Conservation (phyloP, 169 alveolate species). For the Blepharisma undulans region DNA sequence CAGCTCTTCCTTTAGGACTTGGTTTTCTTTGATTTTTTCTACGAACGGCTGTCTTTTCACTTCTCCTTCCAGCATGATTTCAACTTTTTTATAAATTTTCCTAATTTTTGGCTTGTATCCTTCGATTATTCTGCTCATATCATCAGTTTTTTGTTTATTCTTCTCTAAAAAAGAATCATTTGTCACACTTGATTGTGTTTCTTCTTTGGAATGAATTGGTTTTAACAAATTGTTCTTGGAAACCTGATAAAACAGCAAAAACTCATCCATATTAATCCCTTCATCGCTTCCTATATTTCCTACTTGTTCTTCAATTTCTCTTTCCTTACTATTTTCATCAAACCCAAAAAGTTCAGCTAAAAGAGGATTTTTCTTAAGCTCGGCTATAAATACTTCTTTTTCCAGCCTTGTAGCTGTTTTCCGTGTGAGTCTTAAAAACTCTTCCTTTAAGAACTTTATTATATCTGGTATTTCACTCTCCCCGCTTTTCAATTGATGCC, state of each 20-base stretch:
- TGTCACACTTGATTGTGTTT: background rate
- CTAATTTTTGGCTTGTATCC: background rate
- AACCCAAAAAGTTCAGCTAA: slow-evolving; percentile 37
- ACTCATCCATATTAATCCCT: slow-evolving; percentile 19
- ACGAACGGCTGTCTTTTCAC: background rate
- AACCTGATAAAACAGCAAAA: slow-evolving; percentile 28
- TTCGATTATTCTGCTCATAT: background rate
- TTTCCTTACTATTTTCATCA: background rate
- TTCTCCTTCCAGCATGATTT: background rate
- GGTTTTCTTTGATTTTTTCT: background rate
- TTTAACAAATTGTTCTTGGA: slow-evolving; percentile 22
- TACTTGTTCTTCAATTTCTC: background rate
- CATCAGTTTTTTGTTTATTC: background rate
- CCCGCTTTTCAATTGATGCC: background rate
- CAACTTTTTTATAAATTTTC: background rate
- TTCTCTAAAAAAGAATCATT: background rate
- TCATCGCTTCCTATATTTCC: slow-evolving; percentile 19
- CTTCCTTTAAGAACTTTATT: background rate
- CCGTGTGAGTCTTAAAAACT: background rate
- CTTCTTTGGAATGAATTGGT: background rate
- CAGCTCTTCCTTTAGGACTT: background rate
- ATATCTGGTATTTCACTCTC: slow-evolving; percentile 11
- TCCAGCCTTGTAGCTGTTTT: background rate
- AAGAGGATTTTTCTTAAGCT: background rate
- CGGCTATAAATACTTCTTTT: background rate